These are phyloP conservation scores for Bisporella sp. DNA, from an alignment of 2,329 filamentous ascomycete species.

Conservation along the genomic window DNA sequence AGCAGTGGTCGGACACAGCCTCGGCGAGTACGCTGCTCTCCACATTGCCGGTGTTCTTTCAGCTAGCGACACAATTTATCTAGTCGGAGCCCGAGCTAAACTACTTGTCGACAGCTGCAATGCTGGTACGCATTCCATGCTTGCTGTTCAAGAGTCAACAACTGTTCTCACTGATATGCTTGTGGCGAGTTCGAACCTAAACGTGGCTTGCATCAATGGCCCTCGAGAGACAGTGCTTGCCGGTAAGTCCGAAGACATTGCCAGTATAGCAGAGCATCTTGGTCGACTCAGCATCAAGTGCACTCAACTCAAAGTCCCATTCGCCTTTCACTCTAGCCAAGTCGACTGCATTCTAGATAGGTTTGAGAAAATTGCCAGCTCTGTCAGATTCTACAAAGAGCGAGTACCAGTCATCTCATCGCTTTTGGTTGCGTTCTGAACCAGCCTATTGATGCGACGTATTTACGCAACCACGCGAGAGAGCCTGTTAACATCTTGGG, in stretches of 20 bases:
- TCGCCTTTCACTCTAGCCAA: constrained; percentile 59
- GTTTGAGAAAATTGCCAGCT: constrained; percentile 39
- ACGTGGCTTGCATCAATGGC: constrained; percentile 65
- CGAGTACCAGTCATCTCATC: constrained; percentile 59
- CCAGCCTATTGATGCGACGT: constrained; percentile 50
- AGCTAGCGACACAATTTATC: constrained; percentile 62
- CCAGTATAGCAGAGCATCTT: constrained; percentile 39
- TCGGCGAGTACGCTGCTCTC: constrained; percentile 68
- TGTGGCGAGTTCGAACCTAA: constrained; percentile 27
- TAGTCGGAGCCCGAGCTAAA: constrained; percentile 61
- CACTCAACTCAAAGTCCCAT: constrained; percentile 55
- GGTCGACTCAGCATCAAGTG: constrained; percentile 47
- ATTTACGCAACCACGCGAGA: constrained; percentile 57
- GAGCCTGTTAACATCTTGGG: constrained; percentile 62
- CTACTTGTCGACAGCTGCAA: constrained; percentile 58
- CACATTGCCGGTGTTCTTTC: constrained; percentile 64
- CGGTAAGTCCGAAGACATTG: constrained; percentile 44
- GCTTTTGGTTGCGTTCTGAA: constrained; percentile 51
- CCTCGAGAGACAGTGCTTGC: constrained; percentile 66
- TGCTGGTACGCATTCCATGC: constrained; percentile 58
- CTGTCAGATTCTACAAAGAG: constrained; percentile 47
- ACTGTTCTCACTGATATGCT: constrained; percentile 38
- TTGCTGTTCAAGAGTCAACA: constrained; percentile 46
- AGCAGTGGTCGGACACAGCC: constrained; percentile 52
- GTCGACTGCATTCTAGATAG: constrained; percentile 39